phyloP scores from a whole-genome alignment of 176 grass and related monocot species.

The Avena insularis region DNA sequence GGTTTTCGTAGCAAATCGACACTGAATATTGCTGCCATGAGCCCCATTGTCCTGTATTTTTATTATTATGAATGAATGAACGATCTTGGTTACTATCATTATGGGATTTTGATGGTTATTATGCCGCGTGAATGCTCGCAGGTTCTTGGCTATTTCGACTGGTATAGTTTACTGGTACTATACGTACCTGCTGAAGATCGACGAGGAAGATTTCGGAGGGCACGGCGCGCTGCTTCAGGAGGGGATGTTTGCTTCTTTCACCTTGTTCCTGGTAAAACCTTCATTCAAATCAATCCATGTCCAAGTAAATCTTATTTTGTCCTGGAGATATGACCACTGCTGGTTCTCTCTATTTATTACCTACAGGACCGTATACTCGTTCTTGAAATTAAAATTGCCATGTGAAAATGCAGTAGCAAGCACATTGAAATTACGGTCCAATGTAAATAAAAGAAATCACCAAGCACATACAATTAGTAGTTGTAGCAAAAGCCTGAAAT shows the following conservation, averaged over 20 bases:
- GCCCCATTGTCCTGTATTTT: not conserved
- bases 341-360: not conserved
- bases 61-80: too few relatives aligned
- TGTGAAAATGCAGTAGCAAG: not conserved
- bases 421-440: too few relatives aligned
- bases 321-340: too few relatives aligned
- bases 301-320: not conserved
- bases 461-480: not conserved
- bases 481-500: too few relatives aligned
- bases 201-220: slow-evolving; percentile 94
- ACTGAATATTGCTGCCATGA: not conserved
- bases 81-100: not conserved
- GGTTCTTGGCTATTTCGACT: slow-evolving; percentile 81
- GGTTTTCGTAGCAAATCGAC: not conserved
- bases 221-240: slow-evolving; percentile 88
- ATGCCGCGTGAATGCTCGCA: slow-evolving; percentile 17
- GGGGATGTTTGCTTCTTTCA: slow-evolving; percentile 93
- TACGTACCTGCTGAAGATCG: slow-evolving; percentile 74
- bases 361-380: not conserved
- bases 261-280: slow-evolving; percentile 84
- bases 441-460: too few relatives aligned
- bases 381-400: not conserved
- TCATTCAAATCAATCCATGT: not conserved
- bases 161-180: slow-evolving; percentile 90
- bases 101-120: slow-evolving; percentile 22